phyloP scores from a whole-genome alignment of 2,329 filamentous ascomycete species.

The Fusarium anguioides region DNA sequence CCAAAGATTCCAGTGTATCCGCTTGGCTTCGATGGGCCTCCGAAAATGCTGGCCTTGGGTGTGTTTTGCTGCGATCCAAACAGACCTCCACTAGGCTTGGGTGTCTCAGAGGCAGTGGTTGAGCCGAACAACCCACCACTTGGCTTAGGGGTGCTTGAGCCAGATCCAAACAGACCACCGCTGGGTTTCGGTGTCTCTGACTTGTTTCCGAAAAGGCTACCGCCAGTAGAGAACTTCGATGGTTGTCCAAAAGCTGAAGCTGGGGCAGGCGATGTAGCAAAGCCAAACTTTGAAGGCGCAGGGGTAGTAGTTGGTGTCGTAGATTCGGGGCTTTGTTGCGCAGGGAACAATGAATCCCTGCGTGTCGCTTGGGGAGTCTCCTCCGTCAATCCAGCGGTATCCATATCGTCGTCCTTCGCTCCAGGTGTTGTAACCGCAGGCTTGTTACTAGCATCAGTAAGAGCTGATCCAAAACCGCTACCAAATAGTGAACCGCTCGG shows the following conservation, averaged over 20 bases:
- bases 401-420: conserved; percentile 66
- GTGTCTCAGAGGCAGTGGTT: conserved; percentile 44
- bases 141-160: conserved; percentile 33
- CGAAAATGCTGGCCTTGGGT: conserved; percentile 39
- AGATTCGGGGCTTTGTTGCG: conserved; percentile 48
- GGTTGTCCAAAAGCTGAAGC: conserved; percentile 52
- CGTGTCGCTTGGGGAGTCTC: conserved; percentile 54
- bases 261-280: conserved; percentile 51
- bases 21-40: conserved; percentile 36
- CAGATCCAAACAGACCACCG: conserved; percentile 43
- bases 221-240: conserved; percentile 44
- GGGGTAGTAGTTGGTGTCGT: conserved; percentile 65
- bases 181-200: conserved; percentile 41
- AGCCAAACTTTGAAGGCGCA: conserved; percentile 60
- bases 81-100: conserved; percentile 42
- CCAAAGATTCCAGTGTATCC: conserved; percentile 43
- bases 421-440: conserved; percentile 49
- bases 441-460: conserved; percentile 60
- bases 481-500: conserved; percentile 66
- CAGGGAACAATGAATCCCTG: conserved; percentile 47
- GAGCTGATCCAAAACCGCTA: conserved; percentile 68
- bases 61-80: conserved; percentile 41
- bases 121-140: conserved; percentile 37
- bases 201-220: conserved; percentile 46
- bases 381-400: conserved; percentile 49